Percentiles rank a stretch among this genome's conserved stretches.
These are phyloP conservation scores for Tulasnella sp. DNA, from an alignment of 768 basidiomycete species.

Conservation along the genomic window DNA sequence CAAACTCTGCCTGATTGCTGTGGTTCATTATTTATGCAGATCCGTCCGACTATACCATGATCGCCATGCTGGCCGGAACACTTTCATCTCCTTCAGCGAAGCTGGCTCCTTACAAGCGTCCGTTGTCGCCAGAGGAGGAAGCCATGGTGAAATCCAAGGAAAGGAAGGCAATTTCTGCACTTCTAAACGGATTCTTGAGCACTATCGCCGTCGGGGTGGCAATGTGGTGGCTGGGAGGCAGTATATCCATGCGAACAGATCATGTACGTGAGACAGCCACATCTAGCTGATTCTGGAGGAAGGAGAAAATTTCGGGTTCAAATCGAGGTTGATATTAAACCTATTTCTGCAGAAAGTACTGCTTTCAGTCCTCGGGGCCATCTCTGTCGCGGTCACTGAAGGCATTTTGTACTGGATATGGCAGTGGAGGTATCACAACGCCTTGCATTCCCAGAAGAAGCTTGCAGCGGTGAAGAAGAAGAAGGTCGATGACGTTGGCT, in stretches of 20 bases:
- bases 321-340: too few relatives aligned
- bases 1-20: background rate
- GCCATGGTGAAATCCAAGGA: conserved; percentile 40
- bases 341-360: conserved; percentile 1
- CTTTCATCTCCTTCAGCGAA: conserved; percentile 67
- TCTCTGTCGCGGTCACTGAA: conserved; percentile 13
- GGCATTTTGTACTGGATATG: conserved; percentile 16
- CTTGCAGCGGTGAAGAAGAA: background rate
- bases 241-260: conserved; percentile 55
- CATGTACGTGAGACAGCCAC: conserved; percentile 44
- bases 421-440: conserved; percentile 12
- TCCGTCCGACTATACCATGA: conserved; percentile 51
- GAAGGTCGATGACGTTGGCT: background rate
- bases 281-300: background rate
- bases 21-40: conserved; percentile 21
- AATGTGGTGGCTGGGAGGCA: conserved; percentile 61
- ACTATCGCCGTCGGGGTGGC: conserved; percentile 55
- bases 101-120: conserved; percentile 44
- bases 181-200: conserved; percentile 64
- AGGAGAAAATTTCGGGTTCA: background rate
- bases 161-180: conserved; percentile 52
- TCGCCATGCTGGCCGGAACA: conserved; percentile 65
- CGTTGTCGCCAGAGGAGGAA: conserved; percentile 37
- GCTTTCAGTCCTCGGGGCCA: conserved; percentile 6
- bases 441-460: background rate